These are phyloP conservation scores for Fraxinus velutina DNA, from an alignment of 305 asterid genomes.

Conservation along the genomic window DNA sequence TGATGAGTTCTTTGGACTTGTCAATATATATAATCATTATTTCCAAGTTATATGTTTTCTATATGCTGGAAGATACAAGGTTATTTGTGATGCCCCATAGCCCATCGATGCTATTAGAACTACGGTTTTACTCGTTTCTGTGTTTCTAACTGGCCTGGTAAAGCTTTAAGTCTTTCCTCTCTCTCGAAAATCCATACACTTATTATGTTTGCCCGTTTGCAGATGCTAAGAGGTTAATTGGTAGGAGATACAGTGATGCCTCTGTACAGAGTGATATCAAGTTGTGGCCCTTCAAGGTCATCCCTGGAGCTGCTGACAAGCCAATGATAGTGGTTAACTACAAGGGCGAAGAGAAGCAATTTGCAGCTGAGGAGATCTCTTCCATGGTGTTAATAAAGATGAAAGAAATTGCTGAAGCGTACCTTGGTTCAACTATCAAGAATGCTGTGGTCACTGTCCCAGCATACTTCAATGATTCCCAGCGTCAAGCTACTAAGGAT, in stretches of 20 bases:
- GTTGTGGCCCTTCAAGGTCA: slow-evolving; percentile 77
- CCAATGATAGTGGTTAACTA: slow-evolving; percentile 69
- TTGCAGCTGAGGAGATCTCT: slow-evolving; percentile 82
- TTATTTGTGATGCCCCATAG: no score
- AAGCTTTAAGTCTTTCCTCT: neutral
- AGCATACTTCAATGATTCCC: slow-evolving; percentile 71
- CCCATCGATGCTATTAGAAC: neutral
- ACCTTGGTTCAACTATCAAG: slow-evolving; percentile 58
- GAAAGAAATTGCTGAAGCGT: slow-evolving; percentile 79
- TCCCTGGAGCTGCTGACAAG: slow-evolving; percentile 72
- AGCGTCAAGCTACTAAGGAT: slow-evolving; percentile 76
- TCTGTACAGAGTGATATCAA: slow-evolving; percentile 71
- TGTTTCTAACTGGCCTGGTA: neutral
- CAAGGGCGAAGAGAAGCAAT: slow-evolving; percentile 80
- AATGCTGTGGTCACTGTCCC: slow-evolving; percentile 82
- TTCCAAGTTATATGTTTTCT: no score
- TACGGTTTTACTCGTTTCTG: neutral
- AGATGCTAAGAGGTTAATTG: slow-evolving; percentile 87
- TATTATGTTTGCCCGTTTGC: neutral
- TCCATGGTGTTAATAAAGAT: slow-evolving; percentile 80
- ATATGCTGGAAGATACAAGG: no score
- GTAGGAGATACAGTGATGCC: slow-evolving; percentile 69
- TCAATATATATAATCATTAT: no score
- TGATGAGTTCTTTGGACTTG: no score
- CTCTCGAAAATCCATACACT: neutral